phyloP scores from a whole-genome alignment of 768 basidiomycete genomes.

The Lyophyllum decastes region DNA sequence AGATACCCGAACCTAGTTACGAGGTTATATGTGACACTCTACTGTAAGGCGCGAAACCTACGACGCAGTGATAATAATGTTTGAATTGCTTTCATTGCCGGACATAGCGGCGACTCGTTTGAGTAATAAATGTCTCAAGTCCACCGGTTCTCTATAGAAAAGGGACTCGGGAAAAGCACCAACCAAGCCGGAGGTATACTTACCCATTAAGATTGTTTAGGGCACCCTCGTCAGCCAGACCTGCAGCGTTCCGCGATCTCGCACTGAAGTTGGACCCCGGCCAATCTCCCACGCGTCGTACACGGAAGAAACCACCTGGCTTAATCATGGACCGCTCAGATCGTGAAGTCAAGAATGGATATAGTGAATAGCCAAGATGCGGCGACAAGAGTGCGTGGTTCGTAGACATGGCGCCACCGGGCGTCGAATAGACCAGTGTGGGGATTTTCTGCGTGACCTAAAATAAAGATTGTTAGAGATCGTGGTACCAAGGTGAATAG shows the following conservation, averaged over 20 bases:
- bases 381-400: constrained; percentile 25
- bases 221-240: constrained; percentile 35
- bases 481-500: background rate
- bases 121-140: constrained; percentile 13
- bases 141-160: background rate
- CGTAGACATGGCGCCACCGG: constrained; percentile 25
- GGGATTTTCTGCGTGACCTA: constrained; percentile 13
- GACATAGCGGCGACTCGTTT: background rate
- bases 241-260: constrained; percentile 35
- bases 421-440: constrained; percentile 13
- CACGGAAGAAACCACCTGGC: constrained; percentile 49
- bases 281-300: constrained; percentile 67
- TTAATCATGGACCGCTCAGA: constrained; percentile 49
- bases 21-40: constrained; percentile 4
- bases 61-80: constrained; percentile 39
- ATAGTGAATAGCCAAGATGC: constrained; percentile 56
- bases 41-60: constrained; percentile 23
- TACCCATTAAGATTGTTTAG: constrained; percentile 31
- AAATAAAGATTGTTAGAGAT: background rate
- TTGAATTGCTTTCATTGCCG: constrained; percentile 6
- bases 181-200: constrained; percentile 27
- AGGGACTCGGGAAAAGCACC: background rate
- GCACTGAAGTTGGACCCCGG: constrained; percentile 38
- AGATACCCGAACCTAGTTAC: constrained; percentile 58
- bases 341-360: constrained; percentile 60